Conservation (phyloP, 257 asterid genomes). For the Capsicum baccatum region DNA sequence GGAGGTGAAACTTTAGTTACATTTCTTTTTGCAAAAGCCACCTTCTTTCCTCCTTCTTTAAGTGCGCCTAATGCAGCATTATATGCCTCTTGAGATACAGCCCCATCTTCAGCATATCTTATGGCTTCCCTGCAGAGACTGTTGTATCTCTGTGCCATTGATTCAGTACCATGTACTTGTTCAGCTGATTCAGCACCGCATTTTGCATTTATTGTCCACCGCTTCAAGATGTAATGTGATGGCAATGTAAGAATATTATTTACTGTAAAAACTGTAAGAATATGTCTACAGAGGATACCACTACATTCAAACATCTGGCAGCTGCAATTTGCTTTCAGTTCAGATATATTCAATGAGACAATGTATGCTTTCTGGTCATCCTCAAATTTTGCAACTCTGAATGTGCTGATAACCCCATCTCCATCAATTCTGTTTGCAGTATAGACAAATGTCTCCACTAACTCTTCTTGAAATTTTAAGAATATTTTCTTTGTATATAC, state of each 20-base stretch:
- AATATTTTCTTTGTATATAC: conserved; percentile 76
- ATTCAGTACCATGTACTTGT: conserved; percentile 49
- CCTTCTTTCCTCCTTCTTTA: conserved; percentile 73
- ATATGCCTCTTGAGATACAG: conserved; percentile 71
- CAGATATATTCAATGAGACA: conserved; percentile 65
- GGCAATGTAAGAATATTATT: conserved; percentile 91
- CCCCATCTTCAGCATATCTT: conserved; percentile 82
- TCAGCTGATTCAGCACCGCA: conserved; percentile 57
- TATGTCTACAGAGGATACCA: conserved; percentile 88
- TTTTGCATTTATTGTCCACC: conserved; percentile 93
- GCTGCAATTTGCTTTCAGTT: conserved; percentile 79
- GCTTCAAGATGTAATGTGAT: conserved; percentile 75
- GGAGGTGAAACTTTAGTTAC: conserved; percentile 65
- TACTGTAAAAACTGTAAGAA: conserved; percentile 92
- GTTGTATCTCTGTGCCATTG: conserved; percentile 68
- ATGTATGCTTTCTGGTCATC: conserved; percentile 70
- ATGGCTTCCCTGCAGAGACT: conserved; percentile 82
- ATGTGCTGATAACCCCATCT: conserved; percentile 64
- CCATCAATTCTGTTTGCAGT: conserved; percentile 87
- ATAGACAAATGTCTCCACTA: conserved; percentile 92
- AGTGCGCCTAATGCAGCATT: conserved; percentile 61
- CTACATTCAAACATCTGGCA: conserved; percentile 89
- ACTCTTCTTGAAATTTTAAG: conserved; percentile 83
- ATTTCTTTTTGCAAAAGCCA: conserved; percentile 60
- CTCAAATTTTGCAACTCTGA: conserved; percentile 92